phyloP scores from a whole-genome alignment of 306 rosid genomes.

The Acacia melanoxylon region DNA sequence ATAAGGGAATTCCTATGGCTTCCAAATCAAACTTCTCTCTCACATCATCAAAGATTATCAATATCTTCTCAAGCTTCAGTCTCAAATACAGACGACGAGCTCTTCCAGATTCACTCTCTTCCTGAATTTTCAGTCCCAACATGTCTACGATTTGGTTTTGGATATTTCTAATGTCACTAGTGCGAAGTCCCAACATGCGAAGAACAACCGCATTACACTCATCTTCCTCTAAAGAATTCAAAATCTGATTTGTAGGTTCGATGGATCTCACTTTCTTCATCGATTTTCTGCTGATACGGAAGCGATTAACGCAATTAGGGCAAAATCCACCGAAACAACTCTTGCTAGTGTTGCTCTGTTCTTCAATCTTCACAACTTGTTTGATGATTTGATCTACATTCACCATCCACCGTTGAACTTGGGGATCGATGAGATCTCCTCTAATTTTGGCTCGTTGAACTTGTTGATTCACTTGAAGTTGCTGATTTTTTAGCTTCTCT shows the following conservation, averaged over 20 bases:
- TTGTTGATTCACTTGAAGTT: not conserved
- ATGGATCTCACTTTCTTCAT: not conserved
- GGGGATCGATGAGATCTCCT: slow-evolving; percentile 3
- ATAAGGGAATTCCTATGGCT: no score
- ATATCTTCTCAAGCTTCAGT: not conserved
- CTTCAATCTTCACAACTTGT: not conserved
- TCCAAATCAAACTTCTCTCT: no score
- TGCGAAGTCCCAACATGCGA: not conserved
- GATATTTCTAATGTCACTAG: not conserved
- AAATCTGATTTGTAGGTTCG: not conserved
- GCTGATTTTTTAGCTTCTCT: not conserved
- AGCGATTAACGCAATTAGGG: slow-evolving; percentile 15
- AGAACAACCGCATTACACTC: not conserved
- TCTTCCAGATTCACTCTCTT: not conserved
- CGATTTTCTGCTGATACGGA: not conserved
- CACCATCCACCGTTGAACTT: not conserved
- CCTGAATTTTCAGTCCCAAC: slow-evolving; percentile 1
- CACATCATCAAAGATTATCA: no score
- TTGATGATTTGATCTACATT: not conserved
- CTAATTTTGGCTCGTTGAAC: no score
- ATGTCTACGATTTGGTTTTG: slow-evolving; percentile 14
- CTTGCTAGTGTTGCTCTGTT: not conserved
- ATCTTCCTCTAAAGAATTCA: not conserved
- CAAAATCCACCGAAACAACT: slow-evolving; percentile 3
- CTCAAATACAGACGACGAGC: slow-evolving; percentile 10